Evolutionary conservation across 1,139 yeast genomes (phyloP), one percentile per base, ranked within the genome.

Genomic region (Magnusiomyces sp.): DNA sequence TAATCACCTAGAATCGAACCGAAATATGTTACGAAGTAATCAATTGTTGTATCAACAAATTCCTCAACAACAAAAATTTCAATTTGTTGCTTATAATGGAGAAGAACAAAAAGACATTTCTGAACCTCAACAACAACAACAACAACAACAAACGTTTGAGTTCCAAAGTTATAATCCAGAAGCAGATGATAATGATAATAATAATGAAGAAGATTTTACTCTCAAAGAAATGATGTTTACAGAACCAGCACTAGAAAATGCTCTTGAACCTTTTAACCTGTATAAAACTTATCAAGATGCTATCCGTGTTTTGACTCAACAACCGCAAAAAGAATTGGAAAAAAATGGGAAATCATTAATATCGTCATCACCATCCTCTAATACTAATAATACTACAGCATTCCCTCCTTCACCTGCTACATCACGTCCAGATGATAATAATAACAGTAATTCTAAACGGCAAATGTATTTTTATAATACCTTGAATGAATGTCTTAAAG

Each of bases 241-340:
- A 9, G 45, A 42, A 5, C 45, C 45, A 16, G 45, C 45, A 9
- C 23, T 42, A n/a, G 45, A 42, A 5, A 17, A 32, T 14, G 45
- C 45, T 5, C n/a, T 42, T 6, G 45, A n/a, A 5, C 17, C 17
- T 17, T 42, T 42, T 10, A 33, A 33, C 38, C 16, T 42, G 17
- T 42, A 14, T 33, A 20, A 27, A 17, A 42, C 33, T 14, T 42
- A 42, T 27, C 38, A 31, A 31, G 38, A 42, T 5, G 33, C 37
- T 10, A 32, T 42, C 7, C 37, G 20, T 9, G n/a, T 11, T 13
- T 14, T 42, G 23, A 33, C 45, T 37, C 40, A 14, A n/a, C 7
- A 7, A 16, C 17, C 20, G 20, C 20, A 4, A 16, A 16, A n/a
- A 17, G 20, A n/a, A 37, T 5, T 16, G 7, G 29, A 23, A 23